These are phyloP conservation scores for Petasospora rhodanensis DNA, from an alignment of 1,139 yeast genomes.

Conservation along the genomic window DNA sequence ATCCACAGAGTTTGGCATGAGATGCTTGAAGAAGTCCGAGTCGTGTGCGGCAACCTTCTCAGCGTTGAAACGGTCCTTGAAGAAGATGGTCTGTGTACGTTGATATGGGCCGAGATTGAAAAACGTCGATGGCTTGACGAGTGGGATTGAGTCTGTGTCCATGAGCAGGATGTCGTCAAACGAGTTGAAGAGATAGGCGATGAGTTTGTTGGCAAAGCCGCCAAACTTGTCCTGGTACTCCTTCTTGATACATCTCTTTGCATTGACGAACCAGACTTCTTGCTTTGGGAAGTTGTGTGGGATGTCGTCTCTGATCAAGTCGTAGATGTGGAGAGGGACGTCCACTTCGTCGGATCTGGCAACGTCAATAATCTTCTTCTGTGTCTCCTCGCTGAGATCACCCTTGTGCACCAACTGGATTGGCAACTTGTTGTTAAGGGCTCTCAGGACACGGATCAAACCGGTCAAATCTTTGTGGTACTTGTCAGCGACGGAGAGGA, in stretches of 20 bases:
- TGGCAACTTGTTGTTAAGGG: conserved; percentile 14
- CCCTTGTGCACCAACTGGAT: conserved; percentile 18
- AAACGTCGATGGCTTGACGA: conserved; percentile 37
- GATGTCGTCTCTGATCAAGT: conserved; percentile 19
- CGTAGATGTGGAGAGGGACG: conserved; percentile 22
- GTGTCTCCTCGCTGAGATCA: conserved; percentile 24
- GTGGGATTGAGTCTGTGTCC: conserved; percentile 54
- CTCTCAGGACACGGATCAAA: conserved; percentile 44
- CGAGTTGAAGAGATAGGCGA: conserved; percentile 45
- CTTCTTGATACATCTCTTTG: conserved; percentile 29
- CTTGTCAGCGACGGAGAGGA: conserved; percentile 43
- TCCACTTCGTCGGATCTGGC: conserved; percentile 26
- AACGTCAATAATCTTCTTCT: conserved; percentile 28
- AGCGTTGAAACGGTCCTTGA: conserved; percentile 38
- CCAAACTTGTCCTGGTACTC: conserved; percentile 33
- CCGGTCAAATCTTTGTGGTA: conserved; percentile 44
- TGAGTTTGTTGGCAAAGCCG: conserved; percentile 43
- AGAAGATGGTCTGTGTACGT: conserved; percentile 28
- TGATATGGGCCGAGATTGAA: conserved; percentile 35
- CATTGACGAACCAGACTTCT: conserved; percentile 46
- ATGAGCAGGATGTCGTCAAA: conserved; percentile 45
- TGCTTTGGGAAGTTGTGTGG: conserved; percentile 41
- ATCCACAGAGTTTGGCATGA: conserved; percentile 39
- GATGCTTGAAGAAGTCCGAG: conserved; percentile 33
- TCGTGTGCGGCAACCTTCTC: conserved; percentile 33